Percentiles rank a stretch among this genome's conserved stretches.
Evolutionary conservation across 148 eudicot species (phyloP).

Genomic region (Rhododendron ferrugineum): DNA sequence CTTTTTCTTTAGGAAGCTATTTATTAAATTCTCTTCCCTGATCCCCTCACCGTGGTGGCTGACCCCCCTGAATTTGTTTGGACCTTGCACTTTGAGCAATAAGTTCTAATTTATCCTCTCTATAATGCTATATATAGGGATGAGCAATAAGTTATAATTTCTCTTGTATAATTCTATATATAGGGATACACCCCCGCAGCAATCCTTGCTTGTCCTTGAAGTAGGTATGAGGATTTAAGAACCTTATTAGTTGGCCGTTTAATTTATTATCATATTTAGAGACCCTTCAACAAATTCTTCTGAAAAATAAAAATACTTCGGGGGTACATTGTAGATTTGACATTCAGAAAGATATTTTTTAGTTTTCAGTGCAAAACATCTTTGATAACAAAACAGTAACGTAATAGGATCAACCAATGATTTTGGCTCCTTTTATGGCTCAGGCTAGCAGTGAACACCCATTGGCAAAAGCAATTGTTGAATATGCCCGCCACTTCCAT

Average conservation of each 20-base stretch:
- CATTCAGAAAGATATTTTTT: not conserved
- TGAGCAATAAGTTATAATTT: not conserved
- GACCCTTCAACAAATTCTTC: not conserved
- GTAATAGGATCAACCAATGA: not conserved
- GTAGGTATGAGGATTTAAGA: not conserved
- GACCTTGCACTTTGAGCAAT: not conserved
- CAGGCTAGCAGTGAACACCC: slow-evolving; percentile 98
- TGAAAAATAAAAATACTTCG: not conserved
- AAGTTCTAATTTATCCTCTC: not conserved
- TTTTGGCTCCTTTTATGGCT: not conserved
- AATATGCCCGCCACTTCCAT: slow-evolving; percentile 94
- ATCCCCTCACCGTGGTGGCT: not conserved
- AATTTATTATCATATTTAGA: not conserved
- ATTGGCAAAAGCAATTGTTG: slow-evolving; percentile 79
- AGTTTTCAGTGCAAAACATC: not conserved
- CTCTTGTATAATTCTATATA: not conserved
- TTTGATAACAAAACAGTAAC: not conserved
- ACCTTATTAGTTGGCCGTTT: not conserved
- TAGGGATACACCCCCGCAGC: not conserved
- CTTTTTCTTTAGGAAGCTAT: not conserved
- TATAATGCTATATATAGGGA: not conserved
- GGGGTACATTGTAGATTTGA: not conserved
- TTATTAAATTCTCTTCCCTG: not conserved
- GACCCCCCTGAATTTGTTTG: not conserved
- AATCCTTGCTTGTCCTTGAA: not conserved